Percentiles rank a stretch among this genome's conserved stretches.
Evolutionary conservation across 768 basidiomycete species (phyloP).

Genomic region (Dentipellis sp.): DNA sequence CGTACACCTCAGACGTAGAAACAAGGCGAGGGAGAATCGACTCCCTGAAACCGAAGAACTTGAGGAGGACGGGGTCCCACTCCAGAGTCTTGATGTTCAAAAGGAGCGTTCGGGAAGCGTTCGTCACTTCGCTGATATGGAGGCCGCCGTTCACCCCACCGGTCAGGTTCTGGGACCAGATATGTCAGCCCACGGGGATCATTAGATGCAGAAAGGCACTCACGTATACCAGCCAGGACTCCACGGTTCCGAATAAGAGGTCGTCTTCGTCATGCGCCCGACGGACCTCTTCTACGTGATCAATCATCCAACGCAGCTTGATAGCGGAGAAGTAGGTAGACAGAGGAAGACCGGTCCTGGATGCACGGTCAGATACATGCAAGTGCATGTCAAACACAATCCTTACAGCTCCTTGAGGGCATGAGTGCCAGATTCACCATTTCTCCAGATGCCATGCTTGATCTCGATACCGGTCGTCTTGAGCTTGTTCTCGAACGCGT

Average conservation of each 20-base stretch:
- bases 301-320: constrained; percentile 95
- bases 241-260: constrained; percentile 89
- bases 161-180: constrained; percentile 56
- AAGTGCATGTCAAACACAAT: neutral
- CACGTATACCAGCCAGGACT: constrained; percentile 94
- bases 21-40: constrained; percentile 82
- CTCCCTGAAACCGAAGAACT: constrained; percentile 75
- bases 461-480: constrained; percentile 68
- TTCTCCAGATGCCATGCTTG: constrained; percentile 52
- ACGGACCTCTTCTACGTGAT: constrained; percentile 67
- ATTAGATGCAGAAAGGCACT: neutral
- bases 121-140: constrained; percentile 89
- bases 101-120: constrained; percentile 93
- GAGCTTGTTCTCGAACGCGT: constrained; percentile 69
- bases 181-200: neutral
- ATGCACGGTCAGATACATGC: constrained; percentile 8
- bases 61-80: constrained; percentile 77
- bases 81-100: constrained; percentile 72
- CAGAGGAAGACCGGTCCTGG: constrained; percentile 84
- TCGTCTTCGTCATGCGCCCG: constrained; percentile 75
- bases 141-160: constrained; percentile 62
- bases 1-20: constrained; percentile 90
- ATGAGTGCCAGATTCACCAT: constrained; percentile 59
- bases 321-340: constrained; percentile 98
- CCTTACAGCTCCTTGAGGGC: constrained; percentile 61